Conservation (phyloP, 352 stramenopile genomes). For the Peronospora belbahrii region DNA sequence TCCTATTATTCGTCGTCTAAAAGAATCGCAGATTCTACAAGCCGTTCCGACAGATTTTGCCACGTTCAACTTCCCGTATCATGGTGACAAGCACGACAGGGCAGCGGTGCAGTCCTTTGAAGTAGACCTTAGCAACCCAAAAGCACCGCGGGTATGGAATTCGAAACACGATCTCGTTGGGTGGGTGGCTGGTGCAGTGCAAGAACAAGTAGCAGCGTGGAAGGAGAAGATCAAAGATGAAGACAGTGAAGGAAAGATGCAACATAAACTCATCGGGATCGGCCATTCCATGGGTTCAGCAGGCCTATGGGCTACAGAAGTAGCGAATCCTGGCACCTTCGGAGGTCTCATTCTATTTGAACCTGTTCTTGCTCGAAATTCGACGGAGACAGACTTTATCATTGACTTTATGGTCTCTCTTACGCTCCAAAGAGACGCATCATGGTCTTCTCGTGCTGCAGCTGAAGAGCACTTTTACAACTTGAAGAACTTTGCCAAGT, state of each 20-base stretch:
- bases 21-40: conserved; percentile 18
- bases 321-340: conserved; percentile 36
- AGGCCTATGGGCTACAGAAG: conserved; percentile 31
- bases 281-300: conserved; percentile 42
- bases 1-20: conserved; percentile 32
- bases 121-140: conserved; percentile 23
- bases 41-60: conserved; percentile 22
- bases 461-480: conserved; percentile 24
- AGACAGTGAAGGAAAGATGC: background rate
- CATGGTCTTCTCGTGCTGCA: conserved; percentile 28
- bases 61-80: conserved; percentile 38
- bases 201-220: conserved; percentile 23
- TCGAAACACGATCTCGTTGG: conserved; percentile 19
- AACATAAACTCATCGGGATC: conserved; percentile 35
- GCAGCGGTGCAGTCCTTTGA: conserved; percentile 5
- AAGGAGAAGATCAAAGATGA: no score
- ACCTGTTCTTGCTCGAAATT: conserved; percentile 23
- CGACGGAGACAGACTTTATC: conserved; percentile 23
- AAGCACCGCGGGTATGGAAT: conserved; percentile 21
- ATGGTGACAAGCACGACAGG: conserved; percentile 28
- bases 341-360: conserved; percentile 45
- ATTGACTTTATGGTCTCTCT: conserved; percentile 31
- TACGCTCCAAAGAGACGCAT: conserved; percentile 19
- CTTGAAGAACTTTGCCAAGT: conserved; percentile 31
- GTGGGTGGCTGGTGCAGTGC: conserved; percentile 16